Base-by-base conservation (phyloP, 1,284 basidiomycete genomes). In the Apiotrichum porosum region DNA sequence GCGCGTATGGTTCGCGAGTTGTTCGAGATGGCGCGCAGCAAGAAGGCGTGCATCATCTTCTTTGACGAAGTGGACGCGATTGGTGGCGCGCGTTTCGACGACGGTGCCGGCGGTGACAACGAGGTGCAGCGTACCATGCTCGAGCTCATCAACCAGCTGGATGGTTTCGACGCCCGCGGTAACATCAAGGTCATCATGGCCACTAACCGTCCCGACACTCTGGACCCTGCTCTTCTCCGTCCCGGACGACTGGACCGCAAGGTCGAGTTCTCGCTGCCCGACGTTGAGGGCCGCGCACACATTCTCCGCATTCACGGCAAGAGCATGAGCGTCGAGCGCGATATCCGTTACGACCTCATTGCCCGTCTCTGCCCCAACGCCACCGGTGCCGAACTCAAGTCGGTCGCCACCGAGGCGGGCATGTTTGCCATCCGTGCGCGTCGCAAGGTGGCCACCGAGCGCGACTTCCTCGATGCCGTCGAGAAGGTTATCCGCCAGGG, bases 111-210 rank as follows among this genome's bases (percentile, higher is more conserved):
- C 45, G 95, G 95, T 38, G 95, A 99, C 66, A 98, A 99, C 66
- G 95, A 99, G 68, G 95, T 99, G 32, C 95, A 99, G 75, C 78
- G 95, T 68, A 98, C 94, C n/a, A 98, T 98, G 94, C 78, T 99
- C 75, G 95, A 99, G 76, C 77, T 98, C 62, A 98, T 98, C 71
- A 98, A 97, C 73, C 95, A 99, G 74, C 77, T 99, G 60, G 94
- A 99, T 66, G 95, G 95, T 39, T 99, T 99, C 75, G 95, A 98
- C 72, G 87, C 94, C 1, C 78, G 95, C 76, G 95, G 95, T 17
- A 98, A 98, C 71, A 98, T 99, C 77, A 99, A 99, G 75, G 94
- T 99, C 33, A 80, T 98, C 47, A 99, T 99, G 95, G 95, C 95
- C 30, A 98, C 95, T 10, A 98, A 99, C 77, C 79, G 94, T 74